Conservation (phyloP, 2,329 filamentous ascomycete genomes). For the Claviceps pusilla region DNA sequence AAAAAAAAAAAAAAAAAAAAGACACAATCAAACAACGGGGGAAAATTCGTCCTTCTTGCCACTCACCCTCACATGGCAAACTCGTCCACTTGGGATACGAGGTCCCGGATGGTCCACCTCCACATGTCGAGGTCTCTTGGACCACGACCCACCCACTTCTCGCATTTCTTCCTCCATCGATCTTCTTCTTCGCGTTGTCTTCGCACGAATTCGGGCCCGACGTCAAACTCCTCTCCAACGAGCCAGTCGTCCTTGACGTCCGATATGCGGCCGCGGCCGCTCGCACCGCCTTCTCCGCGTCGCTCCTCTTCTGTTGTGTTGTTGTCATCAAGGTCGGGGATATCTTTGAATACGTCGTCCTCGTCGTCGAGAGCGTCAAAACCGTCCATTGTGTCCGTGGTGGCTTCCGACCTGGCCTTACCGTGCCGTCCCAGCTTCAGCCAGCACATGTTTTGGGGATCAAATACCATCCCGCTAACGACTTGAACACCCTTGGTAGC, state of each 20-base stretch:
- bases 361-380: conserved; percentile 58
- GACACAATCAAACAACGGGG: neutral
- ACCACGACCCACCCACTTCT: conserved; percentile 60
- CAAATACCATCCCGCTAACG: conserved; percentile 96
- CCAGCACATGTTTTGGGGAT: conserved; percentile 96
- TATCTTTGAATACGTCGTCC: conserved; percentile 84
- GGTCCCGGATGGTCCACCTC: conserved; percentile 62
- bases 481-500: conserved; percentile 77
- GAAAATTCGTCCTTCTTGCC: too few species aligned
- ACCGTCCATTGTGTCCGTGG: conserved; percentile 44
- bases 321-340: conserved; percentile 76
- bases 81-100: conserved; percentile 31
- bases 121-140: conserved; percentile 44
- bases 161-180: conserved; percentile 76
- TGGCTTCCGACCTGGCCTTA: conserved; percentile 30
- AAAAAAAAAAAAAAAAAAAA: neutral
- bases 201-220: conserved; percentile 83
- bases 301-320: conserved; percentile 32
- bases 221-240: conserved; percentile 92
- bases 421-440: conserved; percentile 52
- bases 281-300: conserved; percentile 20
- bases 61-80: conserved; percentile 6
- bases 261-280: conserved; percentile 32
- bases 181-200: conserved; percentile 85
- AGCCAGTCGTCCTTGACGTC: conserved; percentile 64